phyloP scores from a whole-genome alignment of 495 filamentous ascomycete species.

The Tuber brumale region DNA sequence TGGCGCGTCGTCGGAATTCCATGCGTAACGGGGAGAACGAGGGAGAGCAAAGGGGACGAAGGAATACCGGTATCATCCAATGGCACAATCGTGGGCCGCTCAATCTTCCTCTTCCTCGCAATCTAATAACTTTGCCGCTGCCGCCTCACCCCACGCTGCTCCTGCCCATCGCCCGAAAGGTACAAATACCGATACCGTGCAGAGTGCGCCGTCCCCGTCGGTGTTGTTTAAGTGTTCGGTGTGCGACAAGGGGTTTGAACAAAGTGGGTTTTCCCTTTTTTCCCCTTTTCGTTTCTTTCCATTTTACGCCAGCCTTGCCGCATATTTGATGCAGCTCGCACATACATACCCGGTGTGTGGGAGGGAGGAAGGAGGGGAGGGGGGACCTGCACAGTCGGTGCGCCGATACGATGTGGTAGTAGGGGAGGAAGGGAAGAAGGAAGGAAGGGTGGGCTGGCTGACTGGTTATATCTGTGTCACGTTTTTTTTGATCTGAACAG shows the following conservation, averaged over 20 bases:
- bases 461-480: background rate
- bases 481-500: constrained; percentile 7
- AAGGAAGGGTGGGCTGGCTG: background rate
- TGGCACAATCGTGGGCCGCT: background rate
- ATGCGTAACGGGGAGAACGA: background rate
- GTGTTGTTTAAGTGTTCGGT: constrained; percentile 25
- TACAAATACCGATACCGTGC: background rate
- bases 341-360: background rate
- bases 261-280: constrained; percentile 20
- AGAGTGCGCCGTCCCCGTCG: background rate
- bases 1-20: constrained; percentile 4
- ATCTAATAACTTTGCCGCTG: background rate
- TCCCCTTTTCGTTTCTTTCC: background rate
- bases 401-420: background rate
- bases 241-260: constrained; percentile 32
- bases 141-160: background rate
- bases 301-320: background rate
- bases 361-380: background rate
- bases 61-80: background rate
- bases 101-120: background rate
- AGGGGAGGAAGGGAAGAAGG: background rate
- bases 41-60: background rate
- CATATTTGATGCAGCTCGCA: background rate
- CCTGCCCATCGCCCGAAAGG: background rate
- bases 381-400: background rate